phyloP scores from a whole-genome alignment of 257 asterid species.

The Haberlea rhodopensis region DNA sequence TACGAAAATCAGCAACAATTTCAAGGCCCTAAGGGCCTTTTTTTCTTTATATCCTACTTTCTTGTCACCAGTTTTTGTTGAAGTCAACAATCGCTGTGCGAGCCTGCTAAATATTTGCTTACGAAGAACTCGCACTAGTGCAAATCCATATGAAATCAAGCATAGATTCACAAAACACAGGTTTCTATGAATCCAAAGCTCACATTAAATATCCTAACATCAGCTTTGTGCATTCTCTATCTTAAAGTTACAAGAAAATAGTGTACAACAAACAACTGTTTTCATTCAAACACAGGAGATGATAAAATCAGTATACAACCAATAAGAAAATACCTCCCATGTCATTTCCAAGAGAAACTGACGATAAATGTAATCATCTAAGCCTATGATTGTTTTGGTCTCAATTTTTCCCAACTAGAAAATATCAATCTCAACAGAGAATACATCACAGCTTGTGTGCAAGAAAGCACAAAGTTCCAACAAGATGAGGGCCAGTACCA shows the following conservation, averaged over 20 bases:
- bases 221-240: not conserved
- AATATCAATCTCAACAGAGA: conserved; percentile 47
- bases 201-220: not conserved
- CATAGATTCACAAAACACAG: too few species aligned
- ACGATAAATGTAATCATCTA: not conserved
- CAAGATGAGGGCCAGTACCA: conserved; percentile 99
- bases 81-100: too few species aligned
- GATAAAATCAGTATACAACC: not conserved
- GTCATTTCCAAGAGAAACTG: not conserved
- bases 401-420: conserved; percentile 51
- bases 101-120: too few species aligned
- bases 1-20: too few species aligned
- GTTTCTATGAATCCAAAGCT: not conserved
- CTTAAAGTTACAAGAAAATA: too few species aligned
- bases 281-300: not conserved
- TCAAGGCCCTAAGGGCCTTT: too few species aligned
- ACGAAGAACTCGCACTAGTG: too few species aligned
- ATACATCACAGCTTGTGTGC: conserved; percentile 49
- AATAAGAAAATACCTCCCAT: not conserved
- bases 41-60: too few species aligned
- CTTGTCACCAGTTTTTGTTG: too few species aligned
- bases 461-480: conserved; percentile 72
- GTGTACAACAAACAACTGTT: not conserved
- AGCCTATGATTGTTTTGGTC: conserved; percentile 34
- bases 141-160: too few species aligned